Percentiles rank a stretch among this genome's conserved stretches.
These are phyloP conservation scores for Amanita subjunquillea DNA, from an alignment of 768 basidiomycete genomes.

Conservation along the genomic window DNA sequence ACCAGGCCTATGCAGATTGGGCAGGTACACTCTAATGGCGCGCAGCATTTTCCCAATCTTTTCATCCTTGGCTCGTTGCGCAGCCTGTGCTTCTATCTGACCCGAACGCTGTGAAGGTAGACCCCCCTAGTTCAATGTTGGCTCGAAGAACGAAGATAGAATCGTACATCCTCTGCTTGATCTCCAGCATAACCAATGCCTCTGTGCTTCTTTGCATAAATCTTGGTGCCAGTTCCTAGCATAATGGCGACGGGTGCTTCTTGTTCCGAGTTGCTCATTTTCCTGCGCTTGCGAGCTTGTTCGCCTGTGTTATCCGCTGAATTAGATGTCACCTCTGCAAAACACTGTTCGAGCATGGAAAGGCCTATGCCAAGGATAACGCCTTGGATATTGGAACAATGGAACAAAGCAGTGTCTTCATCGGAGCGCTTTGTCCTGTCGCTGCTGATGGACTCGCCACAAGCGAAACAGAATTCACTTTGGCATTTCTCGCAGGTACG, in stretches of 20 bases:
- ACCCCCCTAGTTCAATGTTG: background rate
- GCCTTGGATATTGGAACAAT: slow-evolving; percentile 86
- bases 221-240: slow-evolving; percentile 14
- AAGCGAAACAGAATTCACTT: slow-evolving; percentile 60
- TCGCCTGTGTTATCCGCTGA: slow-evolving; percentile 21
- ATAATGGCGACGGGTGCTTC: slow-evolving; percentile 4
- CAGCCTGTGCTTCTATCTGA: slow-evolving; percentile 63
- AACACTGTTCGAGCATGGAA: slow-evolving; percentile 72
- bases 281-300: slow-evolving; percentile 34
- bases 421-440: slow-evolving; percentile 33
- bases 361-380: slow-evolving; percentile 87
- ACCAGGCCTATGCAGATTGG: slow-evolving; percentile 63
- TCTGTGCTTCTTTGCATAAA: slow-evolving; percentile 54
- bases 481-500: slow-evolving; percentile 55
- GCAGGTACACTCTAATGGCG: slow-evolving; percentile 74
- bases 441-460: slow-evolving; percentile 52
- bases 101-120: slow-evolving; percentile 52
- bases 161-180: slow-evolving; percentile 71
- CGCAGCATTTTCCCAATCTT: slow-evolving; percentile 59
- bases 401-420: slow-evolving; percentile 59
- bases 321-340: slow-evolving; percentile 41
- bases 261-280: slow-evolving; percentile 18
- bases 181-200: slow-evolving; percentile 85
- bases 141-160: background rate
- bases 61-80: slow-evolving; percentile 67